phyloP scores from a whole-genome alignment of 306 rosid species.

The Prosopis cineraria region DNA sequence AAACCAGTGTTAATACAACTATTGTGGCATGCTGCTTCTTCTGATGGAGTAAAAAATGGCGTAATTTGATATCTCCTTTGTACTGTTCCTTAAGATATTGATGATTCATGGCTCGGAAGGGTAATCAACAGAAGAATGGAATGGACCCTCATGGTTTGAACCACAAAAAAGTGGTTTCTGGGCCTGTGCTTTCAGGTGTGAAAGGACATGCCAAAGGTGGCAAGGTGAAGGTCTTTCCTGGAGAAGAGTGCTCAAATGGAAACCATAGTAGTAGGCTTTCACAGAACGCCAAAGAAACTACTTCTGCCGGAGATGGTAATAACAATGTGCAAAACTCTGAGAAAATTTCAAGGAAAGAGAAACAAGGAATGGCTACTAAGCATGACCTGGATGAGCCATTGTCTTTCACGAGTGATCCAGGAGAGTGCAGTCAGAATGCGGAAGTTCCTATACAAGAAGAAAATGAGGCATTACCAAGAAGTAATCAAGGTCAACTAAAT shows the following conservation, averaged over 20 bases:
- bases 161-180: constrained; percentile 58
- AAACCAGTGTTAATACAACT: constrained; percentile 21
- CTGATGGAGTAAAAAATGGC: constrained; percentile 35
- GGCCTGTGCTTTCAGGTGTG: constrained; percentile 46
- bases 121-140: constrained; percentile 86
- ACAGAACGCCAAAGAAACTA: constrained; percentile 40
- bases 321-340: constrained; percentile 40
- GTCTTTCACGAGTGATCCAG: constrained; percentile 43
- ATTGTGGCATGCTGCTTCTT: constrained; percentile 13
- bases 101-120: constrained; percentile 83
- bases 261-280: constrained; percentile 43
- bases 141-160: constrained; percentile 55
- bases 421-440: constrained; percentile 38
- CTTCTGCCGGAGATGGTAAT: constrained; percentile 45
- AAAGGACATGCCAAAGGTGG: constrained; percentile 54
- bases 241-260: constrained; percentile 58
- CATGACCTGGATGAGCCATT: constrained; percentile 40
- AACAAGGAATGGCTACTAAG: constrained; percentile 49
- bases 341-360: constrained; percentile 56
- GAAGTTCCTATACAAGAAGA: constrained; percentile 53
- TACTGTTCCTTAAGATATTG: constrained; percentile 15
- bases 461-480: constrained; percentile 39
- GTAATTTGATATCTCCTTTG: constrained; percentile 32
- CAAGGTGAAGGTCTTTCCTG: constrained; percentile 59
- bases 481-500: constrained; percentile 45